Percentiles rank a stretch among this genome's conserved stretches.
Evolutionary conservation across 176 grass and related monocot genomes (phyloP).

Genomic region (Triticum turgidum): DNA sequence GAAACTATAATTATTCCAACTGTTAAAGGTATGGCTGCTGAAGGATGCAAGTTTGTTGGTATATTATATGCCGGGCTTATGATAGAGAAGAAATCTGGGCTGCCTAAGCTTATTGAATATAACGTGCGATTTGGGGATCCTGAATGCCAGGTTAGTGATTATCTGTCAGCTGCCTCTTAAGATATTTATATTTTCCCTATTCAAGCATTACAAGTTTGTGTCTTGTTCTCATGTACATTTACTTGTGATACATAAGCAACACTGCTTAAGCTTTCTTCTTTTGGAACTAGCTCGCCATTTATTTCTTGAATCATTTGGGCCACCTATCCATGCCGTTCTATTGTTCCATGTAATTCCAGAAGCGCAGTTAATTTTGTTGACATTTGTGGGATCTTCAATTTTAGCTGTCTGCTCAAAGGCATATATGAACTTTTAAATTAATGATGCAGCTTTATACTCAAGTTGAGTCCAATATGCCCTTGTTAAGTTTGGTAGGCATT

Average conservation of each 20-base stretch:
- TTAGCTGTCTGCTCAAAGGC: neutral
- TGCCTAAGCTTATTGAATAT: slow-evolving; percentile 94
- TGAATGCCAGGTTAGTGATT: slow-evolving; percentile 84
- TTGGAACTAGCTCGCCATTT: neutral
- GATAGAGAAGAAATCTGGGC: slow-evolving; percentile 78
- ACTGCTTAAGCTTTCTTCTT: neutral
- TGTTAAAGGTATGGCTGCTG: slow-evolving; percentile 81
- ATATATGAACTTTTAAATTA: neutral
- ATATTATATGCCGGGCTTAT: slow-evolving; percentile 90
- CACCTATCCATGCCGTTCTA: neutral
- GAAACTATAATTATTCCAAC: slow-evolving; percentile 84
- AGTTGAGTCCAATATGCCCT: neutral
- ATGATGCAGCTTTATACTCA: neutral
- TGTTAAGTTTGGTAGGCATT: neutral
- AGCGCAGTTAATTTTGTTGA: neutral
- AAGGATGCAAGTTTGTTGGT: slow-evolving; percentile 88
- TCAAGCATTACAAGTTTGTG: neutral
- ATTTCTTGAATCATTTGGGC: neutral
- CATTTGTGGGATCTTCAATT: neutral
- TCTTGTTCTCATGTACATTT: neutral
- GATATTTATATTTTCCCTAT: neutral
- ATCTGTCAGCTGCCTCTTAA: neutral
- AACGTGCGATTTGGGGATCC: slow-evolving; percentile 92
- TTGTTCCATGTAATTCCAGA: neutral
- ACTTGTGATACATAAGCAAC: neutral